Evolutionary conservation across 441 rosid species (phyloP).

Genomic region (Corymbia citriodora): DNA sequence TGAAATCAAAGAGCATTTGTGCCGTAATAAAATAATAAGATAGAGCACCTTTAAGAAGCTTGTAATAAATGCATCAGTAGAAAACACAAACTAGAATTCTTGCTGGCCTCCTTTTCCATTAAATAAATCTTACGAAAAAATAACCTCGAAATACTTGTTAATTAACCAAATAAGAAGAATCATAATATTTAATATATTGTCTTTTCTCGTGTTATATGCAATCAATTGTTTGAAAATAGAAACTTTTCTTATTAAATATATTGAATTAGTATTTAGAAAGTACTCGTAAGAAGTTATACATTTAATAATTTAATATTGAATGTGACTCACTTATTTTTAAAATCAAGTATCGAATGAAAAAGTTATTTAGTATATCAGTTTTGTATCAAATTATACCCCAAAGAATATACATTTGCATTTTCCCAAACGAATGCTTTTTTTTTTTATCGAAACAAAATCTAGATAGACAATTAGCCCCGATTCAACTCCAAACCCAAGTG

Average conservation of each 20-base stretch:
- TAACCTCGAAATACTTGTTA: neutral
- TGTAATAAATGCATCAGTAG: neutral
- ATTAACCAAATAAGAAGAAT: neutral
- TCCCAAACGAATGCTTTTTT: neutral
- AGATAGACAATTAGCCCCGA: neutral
- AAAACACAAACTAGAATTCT: neutral
- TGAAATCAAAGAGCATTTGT: neutral
- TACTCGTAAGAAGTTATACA: too few species aligned
- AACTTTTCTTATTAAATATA: neutral
- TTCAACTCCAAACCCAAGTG: neutral
- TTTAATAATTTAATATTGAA: too few species aligned
- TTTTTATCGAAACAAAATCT: neutral
- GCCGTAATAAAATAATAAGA: neutral
- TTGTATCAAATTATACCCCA: neutral
- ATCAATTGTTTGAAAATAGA: neutral
- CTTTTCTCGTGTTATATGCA: neutral
- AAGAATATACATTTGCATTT: neutral
- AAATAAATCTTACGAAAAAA: neutral
- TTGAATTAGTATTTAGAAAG: too few species aligned
- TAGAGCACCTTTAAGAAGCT: neutral
- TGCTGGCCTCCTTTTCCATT: neutral
- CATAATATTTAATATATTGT: neutral
- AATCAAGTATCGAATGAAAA: too few species aligned
- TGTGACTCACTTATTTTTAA: too few species aligned
- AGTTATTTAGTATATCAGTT: too few species aligned